Evolutionary conservation across 176 grass and related monocot species (phyloP).

Genomic region (Canna indica): DNA sequence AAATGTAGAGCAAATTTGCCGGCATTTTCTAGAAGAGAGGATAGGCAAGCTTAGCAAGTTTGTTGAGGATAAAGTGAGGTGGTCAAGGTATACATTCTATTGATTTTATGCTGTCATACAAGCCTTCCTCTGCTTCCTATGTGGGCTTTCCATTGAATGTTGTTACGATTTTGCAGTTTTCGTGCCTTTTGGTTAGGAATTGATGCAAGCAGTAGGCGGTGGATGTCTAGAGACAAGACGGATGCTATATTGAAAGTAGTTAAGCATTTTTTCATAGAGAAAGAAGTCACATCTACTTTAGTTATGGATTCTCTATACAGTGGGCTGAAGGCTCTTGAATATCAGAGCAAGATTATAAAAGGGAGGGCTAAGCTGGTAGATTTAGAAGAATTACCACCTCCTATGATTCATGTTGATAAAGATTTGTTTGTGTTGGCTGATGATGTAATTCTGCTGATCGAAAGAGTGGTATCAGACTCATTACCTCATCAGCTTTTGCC

Average conservation of each 20-base stretch:
- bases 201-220: conserved; percentile 6
- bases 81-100: conserved; percentile 49
- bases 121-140: no score
- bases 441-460: conserved; percentile 73
- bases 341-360: conserved; percentile 19
- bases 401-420: conserved; percentile 69
- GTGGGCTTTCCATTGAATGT: background rate
- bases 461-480: conserved; percentile 61
- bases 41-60: conserved; percentile 70
- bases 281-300: conserved; percentile 24
- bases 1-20: conserved; percentile 95
- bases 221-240: conserved; percentile 19
- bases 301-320: conserved; percentile 25
- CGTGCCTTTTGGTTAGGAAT: conserved; percentile 19
- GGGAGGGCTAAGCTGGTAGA: conserved; percentile 44
- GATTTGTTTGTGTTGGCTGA: conserved; percentile 81
- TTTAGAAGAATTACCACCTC: conserved; percentile 40
- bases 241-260: conserved; percentile 18
- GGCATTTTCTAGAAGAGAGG: conserved; percentile 79
- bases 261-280: conserved; percentile 24
- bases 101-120: background rate
- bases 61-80: conserved; percentile 77
- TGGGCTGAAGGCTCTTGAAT: conserved; percentile 20
- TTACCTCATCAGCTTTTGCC: conserved; percentile 60
- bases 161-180: conserved; percentile 13